A percentile compares a stretch with the other conserved stretches of the same genome.
Conservation (phyloP, 1,139 yeast genomes). For the Yamadazyma diddensiae region DNA sequence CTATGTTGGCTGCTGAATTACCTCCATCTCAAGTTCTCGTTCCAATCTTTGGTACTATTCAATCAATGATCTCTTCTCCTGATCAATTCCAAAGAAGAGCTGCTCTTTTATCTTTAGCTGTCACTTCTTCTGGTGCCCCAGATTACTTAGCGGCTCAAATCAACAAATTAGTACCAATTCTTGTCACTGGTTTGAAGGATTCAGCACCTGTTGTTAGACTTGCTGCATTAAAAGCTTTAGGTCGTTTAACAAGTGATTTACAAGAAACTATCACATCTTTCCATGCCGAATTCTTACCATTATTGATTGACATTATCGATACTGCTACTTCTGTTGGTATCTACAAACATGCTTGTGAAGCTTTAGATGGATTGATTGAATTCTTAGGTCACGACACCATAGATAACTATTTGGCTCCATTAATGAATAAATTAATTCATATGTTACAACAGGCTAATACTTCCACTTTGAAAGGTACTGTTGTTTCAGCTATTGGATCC, state of each 20-base stretch:
- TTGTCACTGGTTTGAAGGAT: conserved; percentile 78
- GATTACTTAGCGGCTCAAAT: conserved; percentile 81
- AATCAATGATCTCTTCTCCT: conserved; percentile 57
- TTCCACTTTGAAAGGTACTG: conserved; percentile 73
- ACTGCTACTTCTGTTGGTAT: conserved; percentile 79
- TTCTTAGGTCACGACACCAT: conserved; percentile 87
- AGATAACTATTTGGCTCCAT: conserved; percentile 75
- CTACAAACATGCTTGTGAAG: conserved; percentile 87
- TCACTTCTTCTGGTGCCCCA: conserved; percentile 90
- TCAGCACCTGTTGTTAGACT: conserved; percentile 73
- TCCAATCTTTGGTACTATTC: conserved; percentile 72
- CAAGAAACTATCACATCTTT: conserved; percentile 81
- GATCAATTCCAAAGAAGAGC: conserved; percentile 85
- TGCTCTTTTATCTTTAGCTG: conserved; percentile 77
- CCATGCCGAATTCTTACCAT: conserved; percentile 80
- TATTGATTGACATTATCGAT: conserved; percentile 84
- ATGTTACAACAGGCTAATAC: conserved; percentile 72
- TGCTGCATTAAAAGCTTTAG: conserved; percentile 81
- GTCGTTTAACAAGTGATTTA: conserved; percentile 77
- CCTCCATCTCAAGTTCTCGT: conserved; percentile 91
- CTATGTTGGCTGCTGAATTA: conserved; percentile 73
- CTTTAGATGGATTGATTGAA: conserved; percentile 89
- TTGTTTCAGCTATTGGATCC: conserved; percentile 95
- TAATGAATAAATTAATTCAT: conserved; percentile 84
- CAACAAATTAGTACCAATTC: conserved; percentile 66